These are phyloP conservation scores for Penicillium sp. DNA, from an alignment of 2,329 filamentous ascomycete genomes.

Conservation along the genomic window DNA sequence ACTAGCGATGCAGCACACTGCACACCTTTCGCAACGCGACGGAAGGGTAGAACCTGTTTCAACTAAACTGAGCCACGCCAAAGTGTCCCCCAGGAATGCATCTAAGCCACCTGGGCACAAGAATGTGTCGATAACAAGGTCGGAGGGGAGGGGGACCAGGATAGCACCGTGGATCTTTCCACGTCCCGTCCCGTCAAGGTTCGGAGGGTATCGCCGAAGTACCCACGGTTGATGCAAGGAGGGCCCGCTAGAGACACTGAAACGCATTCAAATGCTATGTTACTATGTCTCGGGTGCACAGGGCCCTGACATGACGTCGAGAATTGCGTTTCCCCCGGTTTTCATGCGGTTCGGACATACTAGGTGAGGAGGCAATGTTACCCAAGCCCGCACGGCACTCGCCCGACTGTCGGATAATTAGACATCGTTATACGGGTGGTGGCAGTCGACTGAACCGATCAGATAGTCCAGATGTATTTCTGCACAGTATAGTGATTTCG, in stretches of 20 bases:
- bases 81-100: neutral
- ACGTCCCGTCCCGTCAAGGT: conserved; percentile 42
- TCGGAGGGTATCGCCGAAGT: conserved; percentile 31
- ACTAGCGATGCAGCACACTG: neutral
- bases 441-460: conserved; percentile 15
- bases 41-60: neutral
- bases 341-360: conserved; percentile 14
- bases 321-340: neutral
- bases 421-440: conserved; percentile 18
- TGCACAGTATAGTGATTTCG: conserved; percentile 12
- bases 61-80: conserved; percentile 3
- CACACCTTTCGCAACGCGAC: neutral
- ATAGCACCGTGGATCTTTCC: conserved; percentile 15
- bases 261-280: neutral
- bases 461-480: conserved; percentile 11
- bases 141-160: neutral
- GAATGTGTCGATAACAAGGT: neutral
- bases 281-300: conserved; percentile 2
- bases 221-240: conserved; percentile 34
- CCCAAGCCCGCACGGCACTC: conserved; percentile 11
- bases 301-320: conserved; percentile 18
- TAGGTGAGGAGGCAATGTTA: conserved; percentile 15
- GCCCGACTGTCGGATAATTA: conserved; percentile 22
- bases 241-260: neutral
- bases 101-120: neutral